Percentiles rank a stretch among this genome's conserved stretches.
These are phyloP conservation scores for Elsinoe perseae DNA, from an alignment of 2,329 filamentous ascomycete species.

Conservation along the genomic window DNA sequence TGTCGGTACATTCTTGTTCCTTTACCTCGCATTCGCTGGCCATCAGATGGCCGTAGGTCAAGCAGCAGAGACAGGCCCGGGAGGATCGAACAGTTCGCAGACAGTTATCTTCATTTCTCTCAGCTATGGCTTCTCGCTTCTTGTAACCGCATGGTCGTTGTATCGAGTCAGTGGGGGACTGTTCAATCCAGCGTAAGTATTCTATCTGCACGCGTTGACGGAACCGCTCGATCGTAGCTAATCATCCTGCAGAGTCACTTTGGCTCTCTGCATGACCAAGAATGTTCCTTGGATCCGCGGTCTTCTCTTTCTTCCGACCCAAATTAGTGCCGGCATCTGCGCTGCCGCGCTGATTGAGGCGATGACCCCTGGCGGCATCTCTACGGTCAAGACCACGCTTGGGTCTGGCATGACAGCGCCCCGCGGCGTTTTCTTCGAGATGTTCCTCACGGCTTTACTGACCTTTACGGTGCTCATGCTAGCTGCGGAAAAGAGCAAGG, in stretches of 20 bases:
- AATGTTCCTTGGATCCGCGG: slow-evolving; percentile 24
- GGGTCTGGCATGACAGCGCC: slow-evolving; percentile 24
- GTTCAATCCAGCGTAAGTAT: slow-evolving; percentile 21
- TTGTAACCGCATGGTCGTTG: slow-evolving; percentile 27
- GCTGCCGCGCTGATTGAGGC: slow-evolving; percentile 27
- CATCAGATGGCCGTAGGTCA: slow-evolving; percentile 24
- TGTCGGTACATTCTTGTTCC: slow-evolving; percentile 31
- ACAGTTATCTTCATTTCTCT: slow-evolving; percentile 27
- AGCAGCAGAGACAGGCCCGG: slow-evolving; percentile 19
- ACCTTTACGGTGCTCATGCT: slow-evolving; percentile 31
- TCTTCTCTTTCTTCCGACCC: slow-evolving; percentile 24
- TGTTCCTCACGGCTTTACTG: slow-evolving; percentile 28
- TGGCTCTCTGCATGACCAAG: slow-evolving; percentile 26
- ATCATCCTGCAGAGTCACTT: slow-evolving; percentile 21
- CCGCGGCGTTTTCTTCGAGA: slow-evolving; percentile 30
- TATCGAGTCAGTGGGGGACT: slow-evolving; percentile 27
- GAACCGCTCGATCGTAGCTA: too few relatives aligned
- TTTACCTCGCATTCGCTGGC: slow-evolving; percentile 29
- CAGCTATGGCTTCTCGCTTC: slow-evolving; percentile 26
- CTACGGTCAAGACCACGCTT: slow-evolving; percentile 25
- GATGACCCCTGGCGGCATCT: slow-evolving; percentile 28
- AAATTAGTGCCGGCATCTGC: slow-evolving; percentile 27
- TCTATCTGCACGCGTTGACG: neutral
- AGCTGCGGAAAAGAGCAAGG: slow-evolving; percentile 30
- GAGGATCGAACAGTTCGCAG: slow-evolving; percentile 20